phyloP scores from a whole-genome alignment of 2,329 filamentous ascomycete species.

The Didymella sp. region DNA sequence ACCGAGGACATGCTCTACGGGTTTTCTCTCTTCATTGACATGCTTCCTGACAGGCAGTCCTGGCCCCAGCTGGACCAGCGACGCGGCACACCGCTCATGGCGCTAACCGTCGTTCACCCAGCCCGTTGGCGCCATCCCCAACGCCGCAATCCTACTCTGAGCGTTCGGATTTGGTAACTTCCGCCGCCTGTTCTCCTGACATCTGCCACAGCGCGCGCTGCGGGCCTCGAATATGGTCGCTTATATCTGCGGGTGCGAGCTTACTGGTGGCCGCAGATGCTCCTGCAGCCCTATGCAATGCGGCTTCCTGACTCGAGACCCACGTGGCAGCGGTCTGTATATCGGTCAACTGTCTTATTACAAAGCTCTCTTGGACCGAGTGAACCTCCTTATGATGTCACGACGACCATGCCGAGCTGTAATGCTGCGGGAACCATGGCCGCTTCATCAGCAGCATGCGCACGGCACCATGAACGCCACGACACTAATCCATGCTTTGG shows the following conservation, averaged over 20 bases:
- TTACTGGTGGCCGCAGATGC: conserved; percentile 3
- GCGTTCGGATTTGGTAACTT: not conserved
- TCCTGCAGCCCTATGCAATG: conserved; percentile 21
- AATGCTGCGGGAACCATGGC: not conserved
- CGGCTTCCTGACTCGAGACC: conserved; percentile 4
- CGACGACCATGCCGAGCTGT: not conserved
- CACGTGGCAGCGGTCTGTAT: conserved; percentile 15
- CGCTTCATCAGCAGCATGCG: not conserved
- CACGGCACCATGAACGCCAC: conserved; percentile 2
- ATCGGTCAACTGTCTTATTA: conserved; percentile 5
- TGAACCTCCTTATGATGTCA: not conserved
- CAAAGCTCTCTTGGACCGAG: not conserved
- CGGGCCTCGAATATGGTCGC: conserved; percentile 7
- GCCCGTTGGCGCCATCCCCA: not conserved
- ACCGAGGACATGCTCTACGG: not conserved
- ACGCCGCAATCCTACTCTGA: not conserved
- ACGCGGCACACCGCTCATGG: conserved; percentile 6
- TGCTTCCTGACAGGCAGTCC: not conserved
- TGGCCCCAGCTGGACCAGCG: not conserved
- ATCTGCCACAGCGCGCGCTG: not conserved
- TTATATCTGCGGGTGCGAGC: conserved; percentile 10
- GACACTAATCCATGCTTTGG: not conserved
- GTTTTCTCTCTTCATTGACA: not conserved
- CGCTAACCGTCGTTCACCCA: conserved; percentile 10
- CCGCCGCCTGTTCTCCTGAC: not conserved